A percentile compares a stretch with the other conserved stretches of the same genome.
Conservation (phyloP, 257 asterid genomes). For the Penstemon newberryi region DNA sequence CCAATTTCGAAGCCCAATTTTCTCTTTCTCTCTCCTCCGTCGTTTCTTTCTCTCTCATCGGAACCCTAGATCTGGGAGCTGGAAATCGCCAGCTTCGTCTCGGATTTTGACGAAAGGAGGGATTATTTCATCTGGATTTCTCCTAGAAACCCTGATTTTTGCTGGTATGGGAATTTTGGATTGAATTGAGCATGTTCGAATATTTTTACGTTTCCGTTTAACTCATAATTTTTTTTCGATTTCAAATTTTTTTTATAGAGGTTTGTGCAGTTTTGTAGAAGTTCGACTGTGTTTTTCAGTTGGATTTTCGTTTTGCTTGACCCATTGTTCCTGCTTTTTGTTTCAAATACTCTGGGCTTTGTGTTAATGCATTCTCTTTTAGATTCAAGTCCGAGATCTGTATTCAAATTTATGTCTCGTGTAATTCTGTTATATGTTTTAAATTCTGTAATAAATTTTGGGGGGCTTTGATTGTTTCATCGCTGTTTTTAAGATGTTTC, state of each 20-base stretch:
- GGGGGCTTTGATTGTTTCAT: neutral
- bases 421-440: too few species aligned
- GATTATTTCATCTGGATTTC: constrained; percentile 20
- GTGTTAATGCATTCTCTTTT: too few species aligned
- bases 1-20: constrained; percentile 86
- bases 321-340: neutral
- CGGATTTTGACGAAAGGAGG: constrained; percentile 25
- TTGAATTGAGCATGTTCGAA: constrained; percentile 9
- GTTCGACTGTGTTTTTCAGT: constrained; percentile 14
- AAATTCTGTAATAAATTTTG: neutral
- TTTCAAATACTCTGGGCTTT: too few species aligned
- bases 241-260: too few species aligned
- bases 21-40: constrained; percentile 46
- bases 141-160: neutral
- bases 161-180: constrained; percentile 23
- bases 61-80: constrained; percentile 70
- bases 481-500: neutral
- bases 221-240: neutral
- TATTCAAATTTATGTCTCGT: too few species aligned
- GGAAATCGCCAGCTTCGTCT: constrained; percentile 34
- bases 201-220: constrained; percentile 17
- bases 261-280: neutral
- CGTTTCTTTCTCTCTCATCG: constrained; percentile 33
- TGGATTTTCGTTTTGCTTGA: constrained; percentile 18
- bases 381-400: too few species aligned